phyloP scores from a whole-genome alignment of 306 rosid genomes.

The Inga laurina region DNA sequence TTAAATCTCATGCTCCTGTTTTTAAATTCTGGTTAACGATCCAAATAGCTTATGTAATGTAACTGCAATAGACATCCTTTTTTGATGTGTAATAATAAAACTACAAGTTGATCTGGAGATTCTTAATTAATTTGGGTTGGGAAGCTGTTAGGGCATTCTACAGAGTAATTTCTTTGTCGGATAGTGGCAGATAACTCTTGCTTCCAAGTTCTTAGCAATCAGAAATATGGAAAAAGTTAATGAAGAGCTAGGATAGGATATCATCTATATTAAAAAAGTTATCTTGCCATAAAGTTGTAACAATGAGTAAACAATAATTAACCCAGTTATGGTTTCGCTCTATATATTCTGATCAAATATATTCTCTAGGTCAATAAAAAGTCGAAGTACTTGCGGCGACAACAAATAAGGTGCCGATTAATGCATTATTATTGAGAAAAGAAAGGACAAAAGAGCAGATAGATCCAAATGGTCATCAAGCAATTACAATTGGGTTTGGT shows the following conservation, averaged over 20 bases:
- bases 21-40: constrained; percentile 9
- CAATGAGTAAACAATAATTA: constrained; percentile 11
- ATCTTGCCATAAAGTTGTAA: constrained; percentile 24
- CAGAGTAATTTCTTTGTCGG: constrained; percentile 19
- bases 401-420: constrained; percentile 16
- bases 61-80: neutral
- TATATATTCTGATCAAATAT: neutral
- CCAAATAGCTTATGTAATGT: neutral
- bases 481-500: constrained; percentile 53
- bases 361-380: constrained; percentile 27
- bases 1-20: neutral
- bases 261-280: constrained; percentile 1
- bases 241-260: neutral
- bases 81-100: neutral
- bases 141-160: constrained; percentile 18
- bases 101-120: neutral
- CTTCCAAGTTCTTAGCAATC: constrained; percentile 15
- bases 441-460: constrained; percentile 43
- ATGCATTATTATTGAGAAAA: constrained; percentile 31
- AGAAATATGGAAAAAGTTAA: neutral
- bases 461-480: constrained; percentile 49
- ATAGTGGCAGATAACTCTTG: constrained; percentile 20
- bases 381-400: constrained; percentile 30
- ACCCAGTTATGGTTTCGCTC: constrained; percentile 3
- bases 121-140: neutral